A percentile compares a stretch with the other conserved stretches of the same genome.
phyloP scores from a whole-genome alignment of 2,329 filamentous ascomycete species.

The Cyphellophora attinorum region DNA sequence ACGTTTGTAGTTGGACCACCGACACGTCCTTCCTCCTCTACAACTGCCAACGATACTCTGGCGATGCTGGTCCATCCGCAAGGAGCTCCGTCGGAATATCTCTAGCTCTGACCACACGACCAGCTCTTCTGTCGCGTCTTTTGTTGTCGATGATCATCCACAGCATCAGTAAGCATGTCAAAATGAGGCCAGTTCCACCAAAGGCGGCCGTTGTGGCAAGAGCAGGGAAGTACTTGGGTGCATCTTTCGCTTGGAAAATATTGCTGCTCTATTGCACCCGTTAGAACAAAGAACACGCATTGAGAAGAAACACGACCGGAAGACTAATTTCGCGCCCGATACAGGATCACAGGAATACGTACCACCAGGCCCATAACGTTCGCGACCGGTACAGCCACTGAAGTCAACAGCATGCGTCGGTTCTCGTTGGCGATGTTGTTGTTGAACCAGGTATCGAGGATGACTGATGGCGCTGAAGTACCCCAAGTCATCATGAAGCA shows the following conservation, averaged over 20 bases:
- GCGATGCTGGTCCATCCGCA: slow-evolving; percentile 43
- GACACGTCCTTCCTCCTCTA: too few species aligned
- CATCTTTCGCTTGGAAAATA: slow-evolving; percentile 55
- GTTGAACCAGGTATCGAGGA: slow-evolving; percentile 64
- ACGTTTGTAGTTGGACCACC: too few species aligned
- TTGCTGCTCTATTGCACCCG: slow-evolving; percentile 43
- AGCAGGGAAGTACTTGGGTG: slow-evolving; percentile 58
- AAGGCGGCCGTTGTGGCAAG: slow-evolving; percentile 56
- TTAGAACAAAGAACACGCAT: neutral
- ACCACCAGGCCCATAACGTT: slow-evolving; percentile 70
- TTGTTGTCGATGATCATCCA: slow-evolving; percentile 59
- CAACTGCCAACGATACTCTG: slow-evolving; percentile 50
- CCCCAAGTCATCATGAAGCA: slow-evolving; percentile 80
- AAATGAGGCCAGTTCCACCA: slow-evolving; percentile 47
- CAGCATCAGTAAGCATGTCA: slow-evolving; percentile 45
- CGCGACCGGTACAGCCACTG: slow-evolving; percentile 62
- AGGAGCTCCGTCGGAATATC: slow-evolving; percentile 49
- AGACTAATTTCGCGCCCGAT: neutral
- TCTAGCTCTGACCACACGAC: slow-evolving; percentile 43
- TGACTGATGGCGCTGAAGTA: slow-evolving; percentile 62
- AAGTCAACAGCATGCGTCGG: slow-evolving; percentile 60
- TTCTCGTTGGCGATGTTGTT: slow-evolving; percentile 75
- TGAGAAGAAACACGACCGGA: neutral
- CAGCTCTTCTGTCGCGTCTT: slow-evolving; percentile 48
- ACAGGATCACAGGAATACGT: too few species aligned